A percentile compares a stretch with the other conserved stretches of the same genome.
These are phyloP conservation scores for Eutypella sp. DNA, from an alignment of 2,329 filamentous ascomycete species.

Conservation along the genomic window DNA sequence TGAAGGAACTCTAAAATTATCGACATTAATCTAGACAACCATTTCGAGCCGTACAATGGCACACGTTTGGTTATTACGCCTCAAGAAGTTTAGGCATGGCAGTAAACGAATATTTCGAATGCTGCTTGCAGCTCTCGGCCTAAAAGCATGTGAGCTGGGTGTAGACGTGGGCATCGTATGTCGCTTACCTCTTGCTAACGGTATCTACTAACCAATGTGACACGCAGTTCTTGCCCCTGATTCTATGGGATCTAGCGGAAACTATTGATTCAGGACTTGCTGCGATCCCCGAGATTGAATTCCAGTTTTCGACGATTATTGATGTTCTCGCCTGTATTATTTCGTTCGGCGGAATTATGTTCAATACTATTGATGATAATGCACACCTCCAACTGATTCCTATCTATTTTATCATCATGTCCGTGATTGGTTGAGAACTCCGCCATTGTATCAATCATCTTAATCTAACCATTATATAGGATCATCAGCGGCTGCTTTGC, in stretches of 20 bases:
- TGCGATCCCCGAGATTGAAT: not conserved
- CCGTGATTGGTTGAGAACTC: not conserved
- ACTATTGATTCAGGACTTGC: not conserved
- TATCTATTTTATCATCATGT: not conserved
- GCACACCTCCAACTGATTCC: not conserved
- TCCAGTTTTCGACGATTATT: not conserved
- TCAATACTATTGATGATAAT: not conserved
- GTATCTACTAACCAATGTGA: not conserved
- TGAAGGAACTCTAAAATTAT: no score
- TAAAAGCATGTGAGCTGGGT: no score
- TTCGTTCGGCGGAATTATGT: not conserved
- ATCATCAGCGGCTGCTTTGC: not conserved
- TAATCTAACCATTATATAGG: not conserved
- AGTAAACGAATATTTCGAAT: no score
- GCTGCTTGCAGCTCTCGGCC: no score
- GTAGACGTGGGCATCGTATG: not conserved
- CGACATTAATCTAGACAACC: no score
- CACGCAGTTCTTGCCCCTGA: not conserved
- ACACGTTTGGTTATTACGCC: no score
- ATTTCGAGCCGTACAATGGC: no score
- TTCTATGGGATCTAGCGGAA: not conserved
- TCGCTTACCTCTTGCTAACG: not conserved
- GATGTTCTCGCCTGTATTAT: not conserved
- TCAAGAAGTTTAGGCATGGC: no score
- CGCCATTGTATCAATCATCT: not conserved